Evolutionary conservation across 192 early-diverging fungal species (phyloP), one percentile per base, ranked within the genome.

Genomic region (Chytriomyces sp.): DNA sequence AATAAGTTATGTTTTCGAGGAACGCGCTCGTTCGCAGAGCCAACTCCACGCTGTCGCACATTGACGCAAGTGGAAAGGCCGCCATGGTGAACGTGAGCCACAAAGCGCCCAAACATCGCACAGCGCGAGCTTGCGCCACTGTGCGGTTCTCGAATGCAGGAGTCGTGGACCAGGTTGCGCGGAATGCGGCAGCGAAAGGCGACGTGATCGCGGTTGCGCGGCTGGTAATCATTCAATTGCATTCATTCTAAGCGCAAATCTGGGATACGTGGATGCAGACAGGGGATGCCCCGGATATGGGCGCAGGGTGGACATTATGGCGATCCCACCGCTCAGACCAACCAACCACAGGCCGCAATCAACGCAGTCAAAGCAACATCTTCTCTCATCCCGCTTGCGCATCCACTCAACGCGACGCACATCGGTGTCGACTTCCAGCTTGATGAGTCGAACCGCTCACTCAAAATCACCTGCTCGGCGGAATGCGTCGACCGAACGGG

Each of bases 341-440:
- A n/a, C n/a, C n/a, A n/a, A n/a, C n/a, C n/a, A 31, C 88, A 96
- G 10, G 93, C 96, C 1, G 96, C 94, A 0, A 94, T 98, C 60
- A 88, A 93, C 71, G 96, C 90, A 5, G 94, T 93, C 40, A 98
- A 98, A 77, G 83, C 82, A 60, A 96, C 94, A 5, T 83, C 89
- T 4, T 79, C 86, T 39, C 60, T 95, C 58, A 92, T 98, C 55
- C 96, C 96, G 0, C 81, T 98, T 12, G 95, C 94, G 72, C 96
- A 98, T 75, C 92, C 92, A 5, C 72, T 98, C 5, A 53, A 79
- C 5, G 67, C 96, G 14, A 84, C 88, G 34, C 83, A 90, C 36
- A 84, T 95, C 7, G 78, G 88, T 4, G 87, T 98, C n/a, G 73
- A 85, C 12, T 80, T 94, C 19, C 65, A 73, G 33, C 76, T 95